A percentile compares a stretch with the other conserved stretches of the same genome.
Conservation (phyloP, 1,284 basidiomycete species). For the Irpex rosettiformis region DNA sequence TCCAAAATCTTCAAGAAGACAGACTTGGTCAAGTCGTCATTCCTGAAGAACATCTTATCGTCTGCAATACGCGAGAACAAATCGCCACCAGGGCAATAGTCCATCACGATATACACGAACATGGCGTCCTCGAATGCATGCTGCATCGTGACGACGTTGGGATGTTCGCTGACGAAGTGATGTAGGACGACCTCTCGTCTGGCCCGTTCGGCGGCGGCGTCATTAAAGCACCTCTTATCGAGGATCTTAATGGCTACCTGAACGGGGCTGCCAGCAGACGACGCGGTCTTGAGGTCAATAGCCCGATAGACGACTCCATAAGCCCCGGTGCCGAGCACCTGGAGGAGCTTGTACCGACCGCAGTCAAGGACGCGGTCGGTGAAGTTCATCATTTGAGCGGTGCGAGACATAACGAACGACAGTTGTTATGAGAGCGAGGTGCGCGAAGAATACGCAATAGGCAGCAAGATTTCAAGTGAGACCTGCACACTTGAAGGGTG, state of each 20-base stretch:
- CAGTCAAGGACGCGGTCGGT: conserved; percentile 14
- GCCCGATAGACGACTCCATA: conserved; percentile 33
- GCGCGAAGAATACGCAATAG: not conserved
- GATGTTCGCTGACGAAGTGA: conserved; percentile 51
- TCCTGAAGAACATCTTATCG: conserved; percentile 42
- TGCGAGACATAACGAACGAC: conserved; percentile 6
- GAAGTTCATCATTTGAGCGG: conserved; percentile 14
- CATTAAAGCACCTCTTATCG: conserved; percentile 18
- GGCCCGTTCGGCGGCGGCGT: conserved; percentile 11
- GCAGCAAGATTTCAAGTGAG: conserved; percentile 11
- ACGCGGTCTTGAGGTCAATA: conserved; percentile 20
- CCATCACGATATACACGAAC: conserved; percentile 59
- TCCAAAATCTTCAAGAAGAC: conserved; percentile 63
- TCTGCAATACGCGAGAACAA: conserved; percentile 60
- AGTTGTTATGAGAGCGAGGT: not conserved
- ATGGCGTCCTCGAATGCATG: conserved; percentile 53
- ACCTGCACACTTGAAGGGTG: conserved; percentile 14
- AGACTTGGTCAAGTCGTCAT: conserved; percentile 46
- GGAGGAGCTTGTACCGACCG: conserved; percentile 15
- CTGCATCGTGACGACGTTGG: conserved; percentile 57
- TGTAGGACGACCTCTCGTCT: conserved; percentile 40
- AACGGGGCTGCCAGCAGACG: conserved; percentile 11
- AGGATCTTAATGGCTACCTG: conserved; percentile 28
- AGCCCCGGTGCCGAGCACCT: conserved; percentile 29
- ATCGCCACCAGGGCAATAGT: conserved; percentile 63